Conservation (phyloP, 495 filamentous ascomycete genomes). For the Penicillium angulare region DNA sequence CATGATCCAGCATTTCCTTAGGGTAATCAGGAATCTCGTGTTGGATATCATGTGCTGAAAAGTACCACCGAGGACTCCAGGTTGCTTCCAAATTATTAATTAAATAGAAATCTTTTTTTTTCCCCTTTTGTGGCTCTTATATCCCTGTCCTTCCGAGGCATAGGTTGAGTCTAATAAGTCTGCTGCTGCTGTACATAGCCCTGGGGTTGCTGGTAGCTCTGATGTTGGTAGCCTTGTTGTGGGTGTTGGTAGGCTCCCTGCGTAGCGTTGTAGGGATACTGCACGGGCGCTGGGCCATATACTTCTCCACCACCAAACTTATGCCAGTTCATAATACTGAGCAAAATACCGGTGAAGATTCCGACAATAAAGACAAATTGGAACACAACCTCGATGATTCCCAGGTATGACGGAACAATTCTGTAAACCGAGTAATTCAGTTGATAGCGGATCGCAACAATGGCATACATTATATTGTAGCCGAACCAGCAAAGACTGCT, state of each 20-base stretch:
- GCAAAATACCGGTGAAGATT: slow-evolving; percentile 21
- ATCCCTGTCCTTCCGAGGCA: no score
- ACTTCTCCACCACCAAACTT: slow-evolving; percentile 8
- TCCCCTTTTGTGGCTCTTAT: no score
- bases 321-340: slow-evolving; percentile 21
- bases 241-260: neutral
- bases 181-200: neutral
- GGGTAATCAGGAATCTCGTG: no score
- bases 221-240: neutral
- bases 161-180: no score
- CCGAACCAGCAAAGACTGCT: slow-evolving; percentile 23
- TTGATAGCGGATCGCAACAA: slow-evolving; percentile 19
- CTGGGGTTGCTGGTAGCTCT: neutral
- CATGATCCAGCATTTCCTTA: no score
- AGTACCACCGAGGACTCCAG: no score
- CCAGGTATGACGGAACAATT: slow-evolving; percentile 9
- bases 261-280: slow-evolving; percentile 6
- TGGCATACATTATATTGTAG: slow-evolving; percentile 9
- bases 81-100: no score
- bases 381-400: slow-evolving; percentile 3
- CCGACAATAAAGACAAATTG: slow-evolving; percentile 21
- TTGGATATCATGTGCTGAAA: no score
- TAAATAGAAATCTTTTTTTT: no score
- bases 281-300: slow-evolving; percentile 1
- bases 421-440: neutral